phyloP scores from a whole-genome alignment of 1,284 basidiomycete species.

The Papiliotrema fonsecae region DNA sequence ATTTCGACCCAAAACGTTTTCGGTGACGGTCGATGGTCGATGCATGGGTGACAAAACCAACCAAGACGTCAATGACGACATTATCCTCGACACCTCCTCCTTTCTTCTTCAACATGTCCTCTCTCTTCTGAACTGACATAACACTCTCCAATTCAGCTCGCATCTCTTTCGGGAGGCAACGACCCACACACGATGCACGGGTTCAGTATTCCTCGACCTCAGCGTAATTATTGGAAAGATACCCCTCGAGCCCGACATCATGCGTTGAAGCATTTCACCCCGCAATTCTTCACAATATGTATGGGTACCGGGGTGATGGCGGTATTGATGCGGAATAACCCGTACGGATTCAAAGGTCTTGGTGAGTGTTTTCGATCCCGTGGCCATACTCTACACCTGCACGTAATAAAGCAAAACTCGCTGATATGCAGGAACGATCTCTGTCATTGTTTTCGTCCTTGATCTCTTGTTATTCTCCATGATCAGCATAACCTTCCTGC shows the following conservation, averaged over 20 bases:
- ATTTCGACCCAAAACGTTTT: no score
- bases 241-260: constrained; percentile 7
- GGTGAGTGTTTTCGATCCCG: constrained; percentile 2
- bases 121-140: no score
- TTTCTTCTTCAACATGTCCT: no score
- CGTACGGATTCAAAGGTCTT: constrained; percentile 17
- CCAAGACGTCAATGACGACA: no score
- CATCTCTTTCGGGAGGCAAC: no score
- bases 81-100: no score
- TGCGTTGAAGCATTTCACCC: constrained; percentile 13
- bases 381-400: no score
- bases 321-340: constrained; percentile 14
- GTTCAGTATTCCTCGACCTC: no score
- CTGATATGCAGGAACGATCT: constrained; percentile 10
- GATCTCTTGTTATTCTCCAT: constrained; percentile 13
- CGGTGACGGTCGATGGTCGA: no score
- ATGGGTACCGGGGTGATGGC: constrained; percentile 21
- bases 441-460: constrained; percentile 12
- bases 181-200: no score
- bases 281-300: constrained; percentile 18
- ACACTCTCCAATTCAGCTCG: no score
- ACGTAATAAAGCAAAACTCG: neutral
- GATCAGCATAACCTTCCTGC: constrained; percentile 10
- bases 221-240: constrained; percentile 17
- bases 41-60: no score